Evolutionary conservation across 2,329 filamentous ascomycete genomes (phyloP), one percentile per base, ranked within the genome.

Genomic region (Penicillium sumatraense): DNA sequence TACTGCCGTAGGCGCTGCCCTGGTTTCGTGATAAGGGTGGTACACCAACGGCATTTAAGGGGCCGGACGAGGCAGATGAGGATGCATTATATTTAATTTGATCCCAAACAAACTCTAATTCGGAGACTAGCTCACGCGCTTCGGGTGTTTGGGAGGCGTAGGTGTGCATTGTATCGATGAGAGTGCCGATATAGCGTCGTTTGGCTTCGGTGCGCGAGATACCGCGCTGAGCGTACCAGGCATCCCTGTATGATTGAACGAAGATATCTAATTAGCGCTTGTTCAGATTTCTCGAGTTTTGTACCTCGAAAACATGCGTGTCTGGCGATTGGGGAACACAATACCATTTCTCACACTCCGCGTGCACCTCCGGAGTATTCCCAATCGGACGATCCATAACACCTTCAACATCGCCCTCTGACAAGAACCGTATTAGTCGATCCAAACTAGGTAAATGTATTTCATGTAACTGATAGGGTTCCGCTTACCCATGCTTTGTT

Each of bases 71-170:
- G 35, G 88, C 86, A 16, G 84, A 85, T 3, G 88, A 86, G 10
- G 86, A 74, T 8, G 81, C 85, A 67, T 93, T 97, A 64, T 89
- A 89, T 74, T 95, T 96, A 66, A 99, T 93, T 73, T 98, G 95
- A 65, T 97, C 92, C 95, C 95, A 99, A 35, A 99, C 93, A 68
- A 98, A 99, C 76, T 99, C 95, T n/a, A 99, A 85, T 74, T 99
- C 95, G 9, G 87, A 83, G 33, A 98, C 93, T 35, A 99, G 82
- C 75, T 96, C 93, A 56, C 88, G 84, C 7, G 91, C 91, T 71
- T 96, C 92, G 46, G 75, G 69, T 0, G 92, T 97, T 36, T 89
- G 83, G 40, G 83, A 95, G 47, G 95, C 95, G 78, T 96, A 98
- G 70, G 87, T 86, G 78, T 97, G 93, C 93, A 99, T 98, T 1